Conservation (phyloP, 495 filamentous ascomycete genomes). For the Schizothecium vesticola region DNA sequence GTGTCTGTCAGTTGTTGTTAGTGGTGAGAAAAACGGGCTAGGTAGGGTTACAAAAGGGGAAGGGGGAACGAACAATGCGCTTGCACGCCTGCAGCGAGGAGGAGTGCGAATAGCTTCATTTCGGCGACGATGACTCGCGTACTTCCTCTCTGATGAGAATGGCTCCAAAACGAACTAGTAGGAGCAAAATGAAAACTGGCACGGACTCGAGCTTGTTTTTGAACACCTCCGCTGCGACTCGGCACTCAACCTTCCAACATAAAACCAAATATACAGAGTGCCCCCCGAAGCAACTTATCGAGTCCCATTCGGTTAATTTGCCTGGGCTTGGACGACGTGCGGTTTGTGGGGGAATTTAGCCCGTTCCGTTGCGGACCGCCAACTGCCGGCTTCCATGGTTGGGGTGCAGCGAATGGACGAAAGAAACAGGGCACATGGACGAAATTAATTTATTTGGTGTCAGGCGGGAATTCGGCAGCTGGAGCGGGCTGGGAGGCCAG, state of each 20-base stretch:
- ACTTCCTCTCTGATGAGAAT: too few species aligned
- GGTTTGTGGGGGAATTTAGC: slow-evolving; percentile 7
- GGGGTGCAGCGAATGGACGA: not conserved
- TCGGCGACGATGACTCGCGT: too few species aligned
- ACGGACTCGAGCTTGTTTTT: not conserved
- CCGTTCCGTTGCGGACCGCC: not conserved
- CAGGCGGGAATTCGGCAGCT: not conserved
- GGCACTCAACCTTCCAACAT: not conserved
- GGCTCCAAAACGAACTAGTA: too few species aligned
- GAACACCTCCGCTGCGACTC: not conserved
- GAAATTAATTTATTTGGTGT: not conserved
- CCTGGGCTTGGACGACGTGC: not conserved
- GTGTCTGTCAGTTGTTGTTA: slow-evolving; percentile 30
- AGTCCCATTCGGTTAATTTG: not conserved
- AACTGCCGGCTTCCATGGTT: slow-evolving; percentile 3
- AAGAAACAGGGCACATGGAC: not conserved
- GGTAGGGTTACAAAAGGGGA: slow-evolving; percentile 26
- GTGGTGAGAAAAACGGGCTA: not conserved
- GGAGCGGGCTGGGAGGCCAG: too few species aligned
- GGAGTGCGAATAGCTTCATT: not conserved
- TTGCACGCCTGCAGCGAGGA: not conserved
- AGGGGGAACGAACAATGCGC: slow-evolving; percentile 27
- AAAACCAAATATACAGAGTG: not conserved
- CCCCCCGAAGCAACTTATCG: not conserved
- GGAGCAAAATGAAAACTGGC: not conserved